A percentile compares a stretch with the other conserved stretches of the same genome.
phyloP scores from a whole-genome alignment of 345 rosid species.

The Draba incana region DNA sequence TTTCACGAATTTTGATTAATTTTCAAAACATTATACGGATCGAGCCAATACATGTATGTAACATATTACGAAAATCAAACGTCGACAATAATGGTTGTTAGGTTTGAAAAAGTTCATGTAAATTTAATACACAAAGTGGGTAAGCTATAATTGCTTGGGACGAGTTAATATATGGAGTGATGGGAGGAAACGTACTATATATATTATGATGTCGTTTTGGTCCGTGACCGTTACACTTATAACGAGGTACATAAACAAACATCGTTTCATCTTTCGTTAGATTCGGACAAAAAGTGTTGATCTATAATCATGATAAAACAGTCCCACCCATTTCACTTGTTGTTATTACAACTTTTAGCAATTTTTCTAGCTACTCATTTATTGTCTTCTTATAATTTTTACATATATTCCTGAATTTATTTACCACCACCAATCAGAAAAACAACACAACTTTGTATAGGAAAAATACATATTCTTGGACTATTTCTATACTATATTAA shows the following conservation, averaged over 20 bases:
- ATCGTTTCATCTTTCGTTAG: constrained; percentile 44
- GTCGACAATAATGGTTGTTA: constrained; percentile 1
- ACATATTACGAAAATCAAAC: neutral
- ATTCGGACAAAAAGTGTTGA: constrained; percentile 47
- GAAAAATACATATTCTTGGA: neutral
- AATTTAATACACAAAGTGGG: constrained; percentile 27
- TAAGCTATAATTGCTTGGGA: constrained; percentile 35
- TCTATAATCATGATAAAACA: constrained; percentile 42
- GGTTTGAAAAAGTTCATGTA: constrained; percentile 5
- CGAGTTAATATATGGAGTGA: constrained; percentile 34
- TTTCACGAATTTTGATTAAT: neutral
- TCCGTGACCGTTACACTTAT: constrained; percentile 45
- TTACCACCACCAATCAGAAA: neutral
- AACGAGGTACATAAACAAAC: constrained; percentile 45
- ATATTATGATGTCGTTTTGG: constrained; percentile 37
- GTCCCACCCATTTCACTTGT: constrained; percentile 30
- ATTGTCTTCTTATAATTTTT: constrained; percentile 7
- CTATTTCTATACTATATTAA: no score
- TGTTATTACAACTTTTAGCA: constrained; percentile 41
- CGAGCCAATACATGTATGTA: constrained; percentile 5
- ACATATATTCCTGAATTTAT: constrained; percentile 13
- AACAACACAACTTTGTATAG: neutral
- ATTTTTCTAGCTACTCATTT: constrained; percentile 30
- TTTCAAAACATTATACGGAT: neutral
- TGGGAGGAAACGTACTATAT: constrained; percentile 38